Base-by-base conservation (phyloP, 2,329 filamentous ascomycete genomes). In the Penicillium sp. region DNA sequence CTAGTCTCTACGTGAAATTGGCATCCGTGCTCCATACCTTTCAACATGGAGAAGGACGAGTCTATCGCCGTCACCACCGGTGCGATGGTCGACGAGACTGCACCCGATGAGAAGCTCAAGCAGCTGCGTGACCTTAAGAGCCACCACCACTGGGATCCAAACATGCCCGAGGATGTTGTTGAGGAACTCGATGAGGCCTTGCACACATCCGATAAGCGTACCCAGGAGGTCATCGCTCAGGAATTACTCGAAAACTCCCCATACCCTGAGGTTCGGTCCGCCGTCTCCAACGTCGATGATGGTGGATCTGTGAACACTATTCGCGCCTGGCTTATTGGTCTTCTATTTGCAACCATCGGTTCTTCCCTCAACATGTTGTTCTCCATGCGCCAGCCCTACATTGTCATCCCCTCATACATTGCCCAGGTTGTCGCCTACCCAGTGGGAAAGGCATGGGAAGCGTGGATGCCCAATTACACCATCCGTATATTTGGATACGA, bases 231-330 rank as follows among this genome's bases (percentile, higher is more conserved):
- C 57, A 79, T 86, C 61, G 82, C 85, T 64, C 79, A 82, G 62
- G 81, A 83, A 56, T 77, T 86, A 65, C 79, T 86, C 67, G 84
- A 88, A 55, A 85, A 88, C 69, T 88, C 85, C 46, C 85, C 85
- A 2, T 88, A 88, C 66, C 83, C 84, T 37, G 85, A 88, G 74
- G 85, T 88, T 32, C 83, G 85, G 62, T 82, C 85, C 26, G 83
- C 86, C 18, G 85, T 88, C 18, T 77, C 82, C 58, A 88, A 87
- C 68, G 81, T 82, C 66, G 85, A 88, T 64, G 80, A 85, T 62
- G 85, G 87, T 63, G 76, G 87, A 24, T 82, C 84, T n/a, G 79
- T 79, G 62, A 87, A 86, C 69, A 87, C 85, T 20, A 77, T 87
- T 55, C 83, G 85, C 48, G 84, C 85, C 34, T 88, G 85, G 85